Conservation (phyloP, 768 basidiomycete species). For the Rhizopogon roseolus region DNA sequence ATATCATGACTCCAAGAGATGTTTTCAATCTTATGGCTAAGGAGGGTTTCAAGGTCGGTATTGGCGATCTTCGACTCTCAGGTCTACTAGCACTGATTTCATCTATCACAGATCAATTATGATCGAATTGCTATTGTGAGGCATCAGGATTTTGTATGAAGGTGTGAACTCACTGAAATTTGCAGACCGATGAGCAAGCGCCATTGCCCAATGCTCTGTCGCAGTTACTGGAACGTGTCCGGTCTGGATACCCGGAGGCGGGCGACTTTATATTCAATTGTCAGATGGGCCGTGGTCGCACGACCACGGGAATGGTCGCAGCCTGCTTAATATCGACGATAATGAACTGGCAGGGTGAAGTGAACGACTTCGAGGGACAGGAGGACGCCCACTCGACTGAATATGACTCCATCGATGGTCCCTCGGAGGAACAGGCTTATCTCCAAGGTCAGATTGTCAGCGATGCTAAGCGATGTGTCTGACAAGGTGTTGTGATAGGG, state of each 20-base stretch:
- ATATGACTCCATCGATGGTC: conserved; percentile 74
- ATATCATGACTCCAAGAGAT: conserved; percentile 85
- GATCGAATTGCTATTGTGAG: conserved; percentile 86
- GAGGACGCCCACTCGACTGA: conserved; percentile 33
- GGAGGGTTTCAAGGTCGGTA: conserved; percentile 71
- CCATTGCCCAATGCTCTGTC: conserved; percentile 85
- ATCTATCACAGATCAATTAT: conserved; percentile 64
- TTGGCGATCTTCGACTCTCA: background rate
- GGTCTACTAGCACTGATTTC: background rate
- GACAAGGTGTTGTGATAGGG: conserved; percentile 41
- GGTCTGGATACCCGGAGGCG: conserved; percentile 47
- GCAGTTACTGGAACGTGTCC: conserved; percentile 73
- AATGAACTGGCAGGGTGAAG: conserved; percentile 50
- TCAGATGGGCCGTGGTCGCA: conserved; percentile 90
- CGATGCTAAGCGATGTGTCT: background rate
- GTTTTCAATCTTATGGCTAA: conserved; percentile 69
- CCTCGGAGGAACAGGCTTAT: conserved; percentile 85
- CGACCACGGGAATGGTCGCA: conserved; percentile 95
- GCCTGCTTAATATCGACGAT: conserved; percentile 82
- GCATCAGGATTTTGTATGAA: conserved; percentile 6
- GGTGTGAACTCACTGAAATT: conserved; percentile 4
- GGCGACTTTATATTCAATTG: conserved; percentile 93
- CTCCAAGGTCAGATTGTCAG: conserved; percentile 54
- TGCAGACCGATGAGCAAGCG: conserved; percentile 95
- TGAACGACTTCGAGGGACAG: conserved; percentile 29